Percentiles rank a stretch among this genome's conserved stretches.
Evolutionary conservation across 768 basidiomycete species (phyloP).

Genomic region (Tulasnella sp.): DNA sequence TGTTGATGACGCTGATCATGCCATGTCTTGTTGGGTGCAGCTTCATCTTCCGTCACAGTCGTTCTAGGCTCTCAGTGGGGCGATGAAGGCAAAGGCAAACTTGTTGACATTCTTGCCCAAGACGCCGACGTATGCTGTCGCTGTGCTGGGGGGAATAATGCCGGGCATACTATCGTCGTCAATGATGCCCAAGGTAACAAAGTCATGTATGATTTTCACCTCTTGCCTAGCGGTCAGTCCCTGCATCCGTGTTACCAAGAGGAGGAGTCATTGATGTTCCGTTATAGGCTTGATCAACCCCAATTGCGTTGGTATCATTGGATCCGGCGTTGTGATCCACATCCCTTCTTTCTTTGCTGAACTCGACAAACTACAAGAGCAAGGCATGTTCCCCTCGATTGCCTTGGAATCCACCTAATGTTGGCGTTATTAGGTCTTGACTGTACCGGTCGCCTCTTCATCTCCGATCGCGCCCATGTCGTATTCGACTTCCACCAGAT

Average conservation of each 20-base stretch:
- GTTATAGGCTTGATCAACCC: constrained; percentile 73
- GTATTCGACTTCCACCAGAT: constrained; percentile 99
- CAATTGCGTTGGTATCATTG: constrained; percentile 73
- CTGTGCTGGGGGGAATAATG: constrained; percentile 97
- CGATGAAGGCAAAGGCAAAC: constrained; percentile 89
- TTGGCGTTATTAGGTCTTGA: constrained; percentile 49
- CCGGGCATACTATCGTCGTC: constrained; percentile 94
- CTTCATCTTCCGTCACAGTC: constrained; percentile 39
- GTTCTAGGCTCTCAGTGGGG: constrained; percentile 88
- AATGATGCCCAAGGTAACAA: constrained; percentile 52
- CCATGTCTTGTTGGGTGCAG: too few relatives aligned
- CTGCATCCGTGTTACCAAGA: not conserved
- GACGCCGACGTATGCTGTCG: constrained; percentile 86
- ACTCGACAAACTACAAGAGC: constrained; percentile 67
- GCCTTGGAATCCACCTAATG: not conserved
- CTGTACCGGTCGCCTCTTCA: constrained; percentile 70
- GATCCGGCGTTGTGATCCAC: constrained; percentile 92
- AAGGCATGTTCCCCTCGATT: constrained; percentile 42
- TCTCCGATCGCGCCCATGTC: constrained; percentile 93
- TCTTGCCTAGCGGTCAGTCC: constrained; percentile 76
- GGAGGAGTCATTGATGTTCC: not conserved
- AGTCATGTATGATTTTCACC: constrained; percentile 89
- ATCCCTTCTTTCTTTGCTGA: constrained; percentile 90
- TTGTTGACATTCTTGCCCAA: constrained; percentile 90
- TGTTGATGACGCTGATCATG: too few relatives aligned